A percentile compares a stretch with the other conserved stretches of the same genome.
phyloP scores from a whole-genome alignment of 2,329 filamentous ascomycete species.

The Fusarium sp. region DNA sequence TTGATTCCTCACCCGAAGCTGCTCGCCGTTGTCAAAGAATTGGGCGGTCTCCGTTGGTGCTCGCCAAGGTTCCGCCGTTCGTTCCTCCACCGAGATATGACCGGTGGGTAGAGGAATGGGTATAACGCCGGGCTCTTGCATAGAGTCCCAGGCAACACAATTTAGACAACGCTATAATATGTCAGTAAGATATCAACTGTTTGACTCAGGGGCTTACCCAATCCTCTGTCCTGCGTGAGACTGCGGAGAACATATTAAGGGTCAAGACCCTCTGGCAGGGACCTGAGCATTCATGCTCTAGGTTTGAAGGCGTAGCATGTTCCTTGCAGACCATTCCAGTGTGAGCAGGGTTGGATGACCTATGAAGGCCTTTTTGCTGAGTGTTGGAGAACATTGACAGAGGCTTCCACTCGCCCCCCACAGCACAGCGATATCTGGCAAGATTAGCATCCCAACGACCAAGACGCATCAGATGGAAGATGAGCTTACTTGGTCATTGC shows the following conservation, averaged over 20 bases:
- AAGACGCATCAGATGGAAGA: background rate
- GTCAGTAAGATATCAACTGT: slow-evolving; percentile 10
- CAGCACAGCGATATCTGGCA: slow-evolving; percentile 53
- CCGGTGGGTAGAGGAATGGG: slow-evolving; percentile 52
- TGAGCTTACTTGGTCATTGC: slow-evolving; percentile 15
- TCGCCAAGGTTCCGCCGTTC: slow-evolving; percentile 20
- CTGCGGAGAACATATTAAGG: slow-evolving; percentile 50
- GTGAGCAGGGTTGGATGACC: slow-evolving; percentile 21
- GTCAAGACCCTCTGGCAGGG: slow-evolving; percentile 50
- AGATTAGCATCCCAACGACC: slow-evolving; percentile 1
- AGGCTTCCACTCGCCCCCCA: slow-evolving; percentile 55
- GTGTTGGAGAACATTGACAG: slow-evolving; percentile 51
- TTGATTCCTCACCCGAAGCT: slow-evolving; percentile 35
- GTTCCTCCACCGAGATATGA: slow-evolving; percentile 53
- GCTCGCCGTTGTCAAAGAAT: slow-evolving; percentile 46
- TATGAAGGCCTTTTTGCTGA: slow-evolving; percentile 41
- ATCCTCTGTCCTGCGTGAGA: slow-evolving; percentile 44
- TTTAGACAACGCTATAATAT: slow-evolving; percentile 50
- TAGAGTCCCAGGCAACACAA: slow-evolving; percentile 54
- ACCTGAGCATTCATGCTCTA: slow-evolving; percentile 50
- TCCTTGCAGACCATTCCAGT: slow-evolving; percentile 56
- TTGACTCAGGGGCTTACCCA: slow-evolving; percentile 46
- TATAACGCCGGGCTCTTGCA: slow-evolving; percentile 53
- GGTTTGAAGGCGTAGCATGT: slow-evolving; percentile 41
- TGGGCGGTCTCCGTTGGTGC: slow-evolving; percentile 33